Evolutionary conservation across 345 rosid genomes (phyloP).

Genomic region (Eucalyptus camaldulensis): DNA sequence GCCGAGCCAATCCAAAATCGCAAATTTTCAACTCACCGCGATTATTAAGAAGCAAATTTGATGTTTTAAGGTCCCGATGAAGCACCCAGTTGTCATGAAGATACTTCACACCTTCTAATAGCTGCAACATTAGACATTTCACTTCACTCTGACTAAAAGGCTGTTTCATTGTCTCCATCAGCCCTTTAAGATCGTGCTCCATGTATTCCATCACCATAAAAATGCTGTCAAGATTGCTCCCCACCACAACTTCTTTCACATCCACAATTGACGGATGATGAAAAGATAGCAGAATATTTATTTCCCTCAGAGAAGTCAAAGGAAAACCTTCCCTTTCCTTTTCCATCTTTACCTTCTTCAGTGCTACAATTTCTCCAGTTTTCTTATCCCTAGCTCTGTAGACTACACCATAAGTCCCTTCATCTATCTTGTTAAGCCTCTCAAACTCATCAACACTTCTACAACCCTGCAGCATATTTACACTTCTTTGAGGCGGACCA

Average conservation of each 20-base stretch:
- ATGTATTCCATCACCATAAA: conserved; percentile 99
- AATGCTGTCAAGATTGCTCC: conserved; percentile 88
- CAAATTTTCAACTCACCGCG: conserved; percentile 96
- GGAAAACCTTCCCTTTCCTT: conserved; percentile 99
- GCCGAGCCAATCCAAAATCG: conserved; percentile 98
- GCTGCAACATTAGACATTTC: conserved; percentile 96
- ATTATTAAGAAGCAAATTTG: conserved; percentile 90
- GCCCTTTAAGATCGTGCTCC: conserved; percentile 97
- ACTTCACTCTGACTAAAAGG: conserved; percentile 99
- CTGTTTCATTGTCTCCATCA: conserved; percentile 97
- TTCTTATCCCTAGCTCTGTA: conserved; percentile 93
- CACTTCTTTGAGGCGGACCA: conserved; percentile 59
- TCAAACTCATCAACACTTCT: conserved; percentile 98
- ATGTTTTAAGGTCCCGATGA: conserved; percentile 95
- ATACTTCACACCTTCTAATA: conserved; percentile 85
- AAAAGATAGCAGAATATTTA: conserved; percentile 93
- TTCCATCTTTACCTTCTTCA: conserved; percentile 99
- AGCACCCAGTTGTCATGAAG: conserved; percentile 99
- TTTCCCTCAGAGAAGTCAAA: conserved; percentile 86
- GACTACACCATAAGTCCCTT: conserved; percentile 99
- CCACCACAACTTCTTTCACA: conserved; percentile 98
- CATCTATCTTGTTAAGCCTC: conserved; percentile 96
- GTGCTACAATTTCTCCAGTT: conserved; percentile 89
- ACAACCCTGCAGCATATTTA: conserved; percentile 96
- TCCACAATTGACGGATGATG: conserved; percentile 94